These are phyloP conservation scores for Diaporthe vaccinii DNA, from an alignment of 2,329 filamentous ascomycete genomes.

Conservation along the genomic window DNA sequence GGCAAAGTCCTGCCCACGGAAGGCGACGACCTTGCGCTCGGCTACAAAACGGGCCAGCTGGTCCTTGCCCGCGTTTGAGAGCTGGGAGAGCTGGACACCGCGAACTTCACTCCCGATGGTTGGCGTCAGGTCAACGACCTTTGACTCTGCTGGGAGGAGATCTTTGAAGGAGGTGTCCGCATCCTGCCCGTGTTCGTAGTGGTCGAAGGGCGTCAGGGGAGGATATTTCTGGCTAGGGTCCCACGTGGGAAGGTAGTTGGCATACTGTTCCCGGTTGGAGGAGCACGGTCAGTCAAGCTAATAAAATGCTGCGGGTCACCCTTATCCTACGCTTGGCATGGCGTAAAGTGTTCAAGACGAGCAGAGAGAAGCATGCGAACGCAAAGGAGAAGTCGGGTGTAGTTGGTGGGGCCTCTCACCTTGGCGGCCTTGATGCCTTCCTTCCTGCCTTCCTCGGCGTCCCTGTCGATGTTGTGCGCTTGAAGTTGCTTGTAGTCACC, in stretches of 20 bases:
- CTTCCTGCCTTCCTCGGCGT: slow-evolving; percentile 43
- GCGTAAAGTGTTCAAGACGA: background rate
- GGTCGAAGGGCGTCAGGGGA: slow-evolving; percentile 74
- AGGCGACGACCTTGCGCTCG: slow-evolving; percentile 78
- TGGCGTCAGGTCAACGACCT: slow-evolving; percentile 72
- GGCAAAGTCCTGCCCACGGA: slow-evolving; percentile 77
- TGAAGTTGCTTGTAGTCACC: slow-evolving; percentile 46
- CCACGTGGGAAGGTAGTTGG: slow-evolving; percentile 76
- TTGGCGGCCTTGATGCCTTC: slow-evolving; percentile 41
- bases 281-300: background rate
- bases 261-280: slow-evolving; percentile 58
- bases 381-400: background rate
- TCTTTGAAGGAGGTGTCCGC: slow-evolving; percentile 75
- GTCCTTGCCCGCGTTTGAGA: slow-evolving; percentile 74
- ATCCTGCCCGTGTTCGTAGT: slow-evolving; percentile 78
- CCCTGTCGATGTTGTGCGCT: slow-evolving; percentile 37
- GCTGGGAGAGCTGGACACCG: slow-evolving; percentile 76
- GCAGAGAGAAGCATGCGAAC: background rate
- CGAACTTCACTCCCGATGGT: slow-evolving; percentile 76
- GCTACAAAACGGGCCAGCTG: slow-evolving; percentile 78
- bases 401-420: slow-evolving; percentile 27
- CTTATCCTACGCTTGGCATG: background rate
- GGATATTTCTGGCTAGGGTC: slow-evolving; percentile 70
- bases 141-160: slow-evolving; percentile 63
- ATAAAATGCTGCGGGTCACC: background rate